Evolutionary conservation across 441 rosid genomes (phyloP).

Genomic region (Bruguiera hainesii): DNA sequence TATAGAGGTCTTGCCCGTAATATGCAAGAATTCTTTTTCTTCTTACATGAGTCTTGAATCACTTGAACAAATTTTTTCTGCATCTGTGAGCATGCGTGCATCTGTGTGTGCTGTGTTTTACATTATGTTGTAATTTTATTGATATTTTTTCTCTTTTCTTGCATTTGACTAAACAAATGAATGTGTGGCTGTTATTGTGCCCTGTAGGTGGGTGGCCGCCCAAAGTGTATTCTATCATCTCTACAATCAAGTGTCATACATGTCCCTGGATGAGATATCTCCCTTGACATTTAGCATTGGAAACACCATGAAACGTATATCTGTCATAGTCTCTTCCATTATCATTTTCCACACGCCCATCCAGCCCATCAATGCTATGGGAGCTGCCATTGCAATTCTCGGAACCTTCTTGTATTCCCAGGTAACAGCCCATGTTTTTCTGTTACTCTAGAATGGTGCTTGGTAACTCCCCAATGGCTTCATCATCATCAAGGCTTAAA

Average conservation of each 20-base stretch:
- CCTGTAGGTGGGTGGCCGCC: slow-evolving; percentile 90
- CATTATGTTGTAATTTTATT: neutral
- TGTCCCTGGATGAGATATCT: slow-evolving; percentile 91
- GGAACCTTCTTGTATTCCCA: slow-evolving; percentile 96
- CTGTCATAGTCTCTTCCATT: slow-evolving; percentile 87
- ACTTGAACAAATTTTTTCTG: neutral
- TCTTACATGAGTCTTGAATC: neutral
- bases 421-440: slow-evolving; percentile 48
- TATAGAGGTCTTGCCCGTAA: too few species aligned
- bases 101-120: neutral
- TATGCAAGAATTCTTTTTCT: neutral
- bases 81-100: neutral
- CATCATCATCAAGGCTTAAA: slow-evolving; percentile 11
- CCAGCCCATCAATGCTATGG: slow-evolving; percentile 81
- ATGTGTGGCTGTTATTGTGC: slow-evolving; percentile 25
- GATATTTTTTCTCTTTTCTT: neutral
- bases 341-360: slow-evolving; percentile 86
- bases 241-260: slow-evolving; percentile 93
- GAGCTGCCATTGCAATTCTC: slow-evolving; percentile 87
- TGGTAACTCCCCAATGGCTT: slow-evolving; percentile 8
- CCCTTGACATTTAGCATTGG: slow-evolving; percentile 91
- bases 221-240: slow-evolving; percentile 96
- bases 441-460: slow-evolving; percentile 1
- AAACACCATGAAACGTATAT: slow-evolving; percentile 92
- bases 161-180: slow-evolving; percentile 1